Base-by-base conservation (phyloP, 2,329 filamentous ascomycete genomes). In the Penicillium hordei region DNA sequence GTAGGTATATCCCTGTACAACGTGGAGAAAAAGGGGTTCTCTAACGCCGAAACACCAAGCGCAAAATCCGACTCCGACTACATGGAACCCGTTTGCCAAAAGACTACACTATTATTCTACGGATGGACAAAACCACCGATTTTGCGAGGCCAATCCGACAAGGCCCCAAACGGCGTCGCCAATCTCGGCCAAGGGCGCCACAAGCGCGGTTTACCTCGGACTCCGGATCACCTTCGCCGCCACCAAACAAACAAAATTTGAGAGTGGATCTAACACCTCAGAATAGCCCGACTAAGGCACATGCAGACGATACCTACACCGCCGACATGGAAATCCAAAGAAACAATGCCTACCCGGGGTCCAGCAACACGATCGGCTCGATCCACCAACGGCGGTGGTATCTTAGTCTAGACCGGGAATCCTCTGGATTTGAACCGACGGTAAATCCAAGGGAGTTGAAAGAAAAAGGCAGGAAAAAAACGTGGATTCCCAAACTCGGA, bases 381-480 rank as follows among this genome's bases (percentile, higher is more conserved):
- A 76, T 90, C 4, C 83, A 90, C 64, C 87, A 90, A 69, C 80
- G 87, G 5, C 78, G 79, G 42, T 90, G 87, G 88, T 89, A 84
- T 58, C 65, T 89, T 19, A 83, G 82, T 12, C 75, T 90, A 1
- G 88, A 90, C 65, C 78, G 84, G 13, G 69, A 67, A 27, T 81
- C 78, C 5, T 85, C 82, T 49, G 87, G 87, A 5, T 88, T 90
- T 55, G 44, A 60, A 12, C 39, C 38, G 25, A 45, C 12, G 29
- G 55, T 55, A 27, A 44, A 50, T 29, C 36, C 48, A 2, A 46
- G 49, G 15, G 45, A 40, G 6, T 3, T n/a, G 17, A 43, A 27
- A n/a, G 9, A n/a, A 48, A 48, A 2, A 21, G 17, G 19, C n/a
- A 52, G 23, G 61, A 64, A 42, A 66, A 64, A 42, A 67, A 68